Evolutionary conservation across 2,329 filamentous ascomycete species (phyloP).

Genomic region (Xylariaceae sp.): DNA sequence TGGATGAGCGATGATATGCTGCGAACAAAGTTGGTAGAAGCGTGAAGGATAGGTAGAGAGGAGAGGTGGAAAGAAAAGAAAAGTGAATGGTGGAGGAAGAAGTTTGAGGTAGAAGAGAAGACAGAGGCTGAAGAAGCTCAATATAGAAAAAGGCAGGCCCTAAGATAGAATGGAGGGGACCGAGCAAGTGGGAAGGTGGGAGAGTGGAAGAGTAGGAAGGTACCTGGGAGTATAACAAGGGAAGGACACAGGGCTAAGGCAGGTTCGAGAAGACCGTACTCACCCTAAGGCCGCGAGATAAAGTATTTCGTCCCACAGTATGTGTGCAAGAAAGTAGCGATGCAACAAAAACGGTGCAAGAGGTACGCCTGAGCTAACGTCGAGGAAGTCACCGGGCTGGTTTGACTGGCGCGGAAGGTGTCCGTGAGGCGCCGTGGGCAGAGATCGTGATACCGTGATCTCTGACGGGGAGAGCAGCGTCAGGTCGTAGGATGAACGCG

Average conservation of each 20-base stretch:
- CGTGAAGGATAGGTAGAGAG: constrained; percentile 17
- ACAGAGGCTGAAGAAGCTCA: background rate
- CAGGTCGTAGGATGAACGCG: no score
- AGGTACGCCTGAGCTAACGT: background rate
- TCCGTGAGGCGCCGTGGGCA: no score
- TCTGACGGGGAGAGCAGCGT: no score
- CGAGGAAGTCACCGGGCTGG: constrained; percentile 10
- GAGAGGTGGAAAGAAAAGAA: constrained; percentile 14
- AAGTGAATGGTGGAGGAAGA: constrained; percentile 19
- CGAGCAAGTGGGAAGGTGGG: background rate
- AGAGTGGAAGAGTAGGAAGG: constrained; percentile 5
- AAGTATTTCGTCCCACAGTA: background rate
- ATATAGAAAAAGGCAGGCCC: constrained; percentile 4
- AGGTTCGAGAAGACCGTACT: constrained; percentile 4
- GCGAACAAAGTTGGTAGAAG: constrained; percentile 31
- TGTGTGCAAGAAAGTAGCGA: no score
- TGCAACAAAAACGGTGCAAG: no score
- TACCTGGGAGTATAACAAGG: no score
- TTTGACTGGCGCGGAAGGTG: no score
- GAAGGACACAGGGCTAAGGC: background rate
- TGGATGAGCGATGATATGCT: constrained; percentile 45
- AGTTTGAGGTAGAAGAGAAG: constrained; percentile 8
- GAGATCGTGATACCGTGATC: no score
- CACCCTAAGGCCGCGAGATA: constrained; percentile 5
- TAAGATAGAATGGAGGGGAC: background rate